A percentile compares a stretch with the other conserved stretches of the same genome.
These are phyloP conservation scores for Eucalyptus fibrosa DNA, from an alignment of 345 rosid species.

Conservation along the genomic window DNA sequence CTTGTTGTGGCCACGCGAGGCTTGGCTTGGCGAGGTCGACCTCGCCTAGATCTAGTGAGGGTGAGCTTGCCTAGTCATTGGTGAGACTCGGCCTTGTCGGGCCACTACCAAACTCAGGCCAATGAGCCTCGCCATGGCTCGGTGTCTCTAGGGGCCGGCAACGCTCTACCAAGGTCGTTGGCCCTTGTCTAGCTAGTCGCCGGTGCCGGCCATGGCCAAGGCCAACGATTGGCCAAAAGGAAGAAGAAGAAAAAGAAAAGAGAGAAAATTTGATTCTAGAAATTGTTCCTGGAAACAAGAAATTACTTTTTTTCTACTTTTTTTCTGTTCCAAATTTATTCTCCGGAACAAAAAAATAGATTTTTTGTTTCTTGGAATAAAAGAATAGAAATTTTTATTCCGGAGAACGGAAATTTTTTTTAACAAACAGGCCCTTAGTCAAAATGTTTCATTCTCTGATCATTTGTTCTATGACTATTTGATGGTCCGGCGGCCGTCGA, in stretches of 20 bases:
- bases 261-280: accelerated
- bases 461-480: too few relatives aligned
- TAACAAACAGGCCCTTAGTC: too few relatives aligned
- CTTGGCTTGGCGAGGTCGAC: too few relatives aligned
- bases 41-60: accelerated
- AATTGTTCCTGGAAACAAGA: accelerated
- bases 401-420: accelerated
- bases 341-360: accelerated
- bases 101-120: too few relatives aligned
- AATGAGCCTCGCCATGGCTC: too few relatives aligned
- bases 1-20: accelerated
- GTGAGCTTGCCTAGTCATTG: too few relatives aligned
- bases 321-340: too few relatives aligned
- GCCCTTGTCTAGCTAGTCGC: accelerated
- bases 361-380: too few relatives aligned
- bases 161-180: accelerated
- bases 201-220: accelerated
- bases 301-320: too few relatives aligned
- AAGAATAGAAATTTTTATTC: too few relatives aligned
- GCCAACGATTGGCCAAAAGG: accelerated
- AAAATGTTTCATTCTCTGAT: too few relatives aligned
- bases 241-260: too few relatives aligned
- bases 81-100: accelerated
- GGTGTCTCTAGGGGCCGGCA: accelerated
- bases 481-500: accelerated